A percentile compares a stretch with the other conserved stretches of the same genome.
These are phyloP conservation scores for Euphorbia peplus DNA, from an alignment of 345 rosid species.

Conservation along the genomic window DNA sequence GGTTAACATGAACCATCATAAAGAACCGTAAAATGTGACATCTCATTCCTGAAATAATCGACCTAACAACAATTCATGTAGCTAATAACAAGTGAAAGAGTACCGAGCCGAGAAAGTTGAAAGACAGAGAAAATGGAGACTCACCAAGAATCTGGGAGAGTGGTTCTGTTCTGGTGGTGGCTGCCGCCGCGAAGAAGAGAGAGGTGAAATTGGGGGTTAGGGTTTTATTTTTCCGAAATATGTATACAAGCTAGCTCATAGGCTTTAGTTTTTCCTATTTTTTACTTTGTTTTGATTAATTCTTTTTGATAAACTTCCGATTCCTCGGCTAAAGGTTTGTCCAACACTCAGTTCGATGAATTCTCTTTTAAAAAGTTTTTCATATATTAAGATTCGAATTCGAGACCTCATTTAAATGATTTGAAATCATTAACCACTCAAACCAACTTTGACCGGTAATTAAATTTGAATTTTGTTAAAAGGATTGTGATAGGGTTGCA, in stretches of 20 bases:
- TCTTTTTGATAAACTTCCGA: too few species aligned
- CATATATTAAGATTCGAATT: too few species aligned
- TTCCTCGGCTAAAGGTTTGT: too few species aligned
- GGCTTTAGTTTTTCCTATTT: too few species aligned
- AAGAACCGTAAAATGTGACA: background rate
- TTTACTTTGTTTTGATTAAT: background rate
- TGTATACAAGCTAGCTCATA: background rate
- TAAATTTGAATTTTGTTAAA: too few species aligned
- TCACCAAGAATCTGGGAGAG: background rate
- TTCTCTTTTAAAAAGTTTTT: too few species aligned
- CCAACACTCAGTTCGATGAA: too few species aligned
- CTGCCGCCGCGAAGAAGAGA: background rate
- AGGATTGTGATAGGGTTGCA: too few species aligned
- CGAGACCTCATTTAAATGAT: too few species aligned
- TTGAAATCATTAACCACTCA: too few species aligned
- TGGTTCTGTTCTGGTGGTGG: background rate
- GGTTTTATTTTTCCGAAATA: background rate
- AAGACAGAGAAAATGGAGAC: background rate
- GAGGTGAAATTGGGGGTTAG: background rate
- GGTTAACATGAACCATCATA: background rate
- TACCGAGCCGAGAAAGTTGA: background rate
- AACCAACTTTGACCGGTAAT: too few species aligned
- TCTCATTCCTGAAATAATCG: background rate
- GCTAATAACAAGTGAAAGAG: background rate
- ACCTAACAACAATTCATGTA: background rate